Evolutionary conservation across 495 filamentous ascomycete species (phyloP), one percentile per base, ranked within the genome.

Genomic region (Elasticomyces elasticus): DNA sequence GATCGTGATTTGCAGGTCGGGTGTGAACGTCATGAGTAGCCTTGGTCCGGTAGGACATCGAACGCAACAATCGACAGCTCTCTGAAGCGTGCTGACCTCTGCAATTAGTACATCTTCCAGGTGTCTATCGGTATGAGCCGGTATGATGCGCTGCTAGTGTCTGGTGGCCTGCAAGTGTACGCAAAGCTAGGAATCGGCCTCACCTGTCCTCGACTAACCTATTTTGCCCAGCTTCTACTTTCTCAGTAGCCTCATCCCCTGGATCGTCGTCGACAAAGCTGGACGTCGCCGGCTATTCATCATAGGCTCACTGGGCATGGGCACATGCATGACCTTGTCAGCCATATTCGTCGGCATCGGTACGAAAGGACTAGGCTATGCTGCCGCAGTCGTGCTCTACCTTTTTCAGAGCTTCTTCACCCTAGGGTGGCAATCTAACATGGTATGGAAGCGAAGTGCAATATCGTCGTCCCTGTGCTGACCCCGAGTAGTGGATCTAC

Each of bases 391-490:
- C 6, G 43, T 55, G 2, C 52, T 60, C 28, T 60, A 56, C 30
- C 20, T 60, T 31, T 60, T 56, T 47, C 53, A 60, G 38, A 55
- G 52, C 11, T 60, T 60, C 41, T 60, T 60, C 53, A 56, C 57
- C n/a, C 57, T 60, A 26, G 57, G 57, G 17, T 60, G 53, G 52
- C 57, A 56, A 23, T 47, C 35, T 23, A 60, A 56, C 28, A 56
- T 60, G 57, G 42, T 45, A 45, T 35, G 51, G 24, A 51, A 37
- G 33, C 38, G n/a, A 30, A 28, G 38, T 38, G 13, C 50, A 11
- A 13, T 54, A 15, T 1, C 40, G 3, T 35, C 1, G 13, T 20
- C 19, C 30, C 1, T 40, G 20, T 9, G 27, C 13, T 25, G 20
- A 7, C 20, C 9, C 30, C 35, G 25, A 24, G 28, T 19, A 31